A percentile compares a stretch with the other conserved stretches of the same genome.
These are phyloP conservation scores for Solanum chilense DNA, from an alignment of 257 asterid species.

Conservation along the genomic window DNA sequence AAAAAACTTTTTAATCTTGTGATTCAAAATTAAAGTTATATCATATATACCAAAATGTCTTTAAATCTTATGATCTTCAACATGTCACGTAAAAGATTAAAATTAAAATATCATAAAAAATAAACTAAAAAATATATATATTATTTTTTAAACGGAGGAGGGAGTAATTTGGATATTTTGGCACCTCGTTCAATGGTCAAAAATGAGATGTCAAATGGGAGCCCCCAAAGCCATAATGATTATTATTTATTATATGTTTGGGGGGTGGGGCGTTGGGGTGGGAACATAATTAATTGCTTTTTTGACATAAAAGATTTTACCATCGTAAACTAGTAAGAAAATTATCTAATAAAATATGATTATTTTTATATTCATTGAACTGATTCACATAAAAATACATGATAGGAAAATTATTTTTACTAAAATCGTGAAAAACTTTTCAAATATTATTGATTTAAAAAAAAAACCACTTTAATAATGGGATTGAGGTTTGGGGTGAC, in stretches of 20 bases:
- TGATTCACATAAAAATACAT: too few relatives aligned
- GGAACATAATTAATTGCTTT: too few relatives aligned
- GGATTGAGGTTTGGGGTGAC: background rate
- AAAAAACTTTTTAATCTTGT: too few relatives aligned
- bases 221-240: background rate
- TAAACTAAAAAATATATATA: too few relatives aligned
- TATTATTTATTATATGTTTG: background rate
- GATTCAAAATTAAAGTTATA: too few relatives aligned
- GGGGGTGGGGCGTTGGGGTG: background rate
- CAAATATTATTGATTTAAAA: accelerated
- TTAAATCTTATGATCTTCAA: accelerated
- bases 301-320: background rate
- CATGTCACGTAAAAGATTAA: too few relatives aligned
- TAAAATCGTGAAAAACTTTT: too few relatives aligned
- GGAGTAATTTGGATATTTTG: background rate
- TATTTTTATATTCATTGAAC: background rate
- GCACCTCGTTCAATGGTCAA: background rate
- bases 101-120: too few relatives aligned
- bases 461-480: background rate
- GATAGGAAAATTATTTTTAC: background rate
- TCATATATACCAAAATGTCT: too few relatives aligned
- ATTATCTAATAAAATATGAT: background rate
- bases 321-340: too few relatives aligned
- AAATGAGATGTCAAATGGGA: background rate
- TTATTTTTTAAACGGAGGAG: too few relatives aligned